A percentile compares a stretch with the other conserved stretches of the same genome.
Evolutionary conservation across 2,329 filamentous ascomycete genomes (phyloP).

Genomic region (Pestalotiopsis sp.): DNA sequence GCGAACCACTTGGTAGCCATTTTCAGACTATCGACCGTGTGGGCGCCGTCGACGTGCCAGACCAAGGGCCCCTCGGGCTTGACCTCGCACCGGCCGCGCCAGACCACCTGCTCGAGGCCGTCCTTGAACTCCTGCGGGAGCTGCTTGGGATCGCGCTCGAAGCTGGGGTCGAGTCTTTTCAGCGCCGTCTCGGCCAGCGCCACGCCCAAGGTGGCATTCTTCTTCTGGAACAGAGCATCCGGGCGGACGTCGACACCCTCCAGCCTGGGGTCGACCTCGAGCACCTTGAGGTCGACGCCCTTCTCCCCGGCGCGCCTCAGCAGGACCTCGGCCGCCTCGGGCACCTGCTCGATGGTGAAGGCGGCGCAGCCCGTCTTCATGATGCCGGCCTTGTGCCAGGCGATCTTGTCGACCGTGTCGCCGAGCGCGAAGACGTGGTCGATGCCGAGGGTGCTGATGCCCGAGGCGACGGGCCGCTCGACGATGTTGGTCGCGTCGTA

Average conservation of each 20-base stretch:
- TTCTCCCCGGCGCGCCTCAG: slow-evolving; percentile 55
- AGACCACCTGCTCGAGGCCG: slow-evolving; percentile 75
- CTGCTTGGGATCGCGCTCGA: slow-evolving; percentile 21
- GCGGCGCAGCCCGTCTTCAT: slow-evolving; percentile 63
- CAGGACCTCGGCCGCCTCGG: slow-evolving; percentile 48
- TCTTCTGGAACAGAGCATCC: slow-evolving; percentile 59
- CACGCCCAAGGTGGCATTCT: slow-evolving; percentile 53
- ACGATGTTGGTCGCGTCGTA: slow-evolving; percentile 72
- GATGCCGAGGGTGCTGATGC: slow-evolving; percentile 68
- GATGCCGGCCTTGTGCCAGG: slow-evolving; percentile 76
- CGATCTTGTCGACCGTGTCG: slow-evolving; percentile 64
- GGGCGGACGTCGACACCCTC: slow-evolving; percentile 50
- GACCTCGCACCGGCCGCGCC: slow-evolving; percentile 77
- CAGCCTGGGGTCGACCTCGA: slow-evolving; percentile 50
- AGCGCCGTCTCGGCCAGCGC: slow-evolving; percentile 54
- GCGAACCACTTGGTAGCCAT: slow-evolving; percentile 84
- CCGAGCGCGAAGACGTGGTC: slow-evolving; percentile 70
- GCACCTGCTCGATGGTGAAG: slow-evolving; percentile 58
- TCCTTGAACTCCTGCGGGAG: slow-evolving; percentile 68
- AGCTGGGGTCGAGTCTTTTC: slow-evolving; percentile 41
- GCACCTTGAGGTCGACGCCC: slow-evolving; percentile 45
- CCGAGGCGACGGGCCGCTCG: slow-evolving; percentile 56
- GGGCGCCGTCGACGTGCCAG: slow-evolving; percentile 93
- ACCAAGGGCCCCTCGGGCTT: slow-evolving; percentile 58
- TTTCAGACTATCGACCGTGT: slow-evolving; percentile 87